Percentiles rank a stretch among this genome's conserved stretches.
Conservation (phyloP, 2,329 filamentous ascomycete species). For the Pestalotiopsis fici region DNA sequence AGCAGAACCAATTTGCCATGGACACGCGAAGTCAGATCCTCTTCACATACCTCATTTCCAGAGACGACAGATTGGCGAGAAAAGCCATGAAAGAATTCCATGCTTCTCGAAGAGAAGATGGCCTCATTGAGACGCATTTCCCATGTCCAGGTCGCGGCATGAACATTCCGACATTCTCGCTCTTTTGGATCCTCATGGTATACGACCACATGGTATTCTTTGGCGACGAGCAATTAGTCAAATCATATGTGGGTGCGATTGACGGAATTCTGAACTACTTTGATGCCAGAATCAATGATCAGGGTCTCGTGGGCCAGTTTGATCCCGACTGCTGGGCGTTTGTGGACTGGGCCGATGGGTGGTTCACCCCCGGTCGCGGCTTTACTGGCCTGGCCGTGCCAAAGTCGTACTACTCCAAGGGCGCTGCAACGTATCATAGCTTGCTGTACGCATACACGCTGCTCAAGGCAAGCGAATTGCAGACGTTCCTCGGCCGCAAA, state of each 20-base stretch:
- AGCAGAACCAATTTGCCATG: conserved; percentile 32
- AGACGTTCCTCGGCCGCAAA: conserved; percentile 9
- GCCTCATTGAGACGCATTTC: conserved; percentile 30
- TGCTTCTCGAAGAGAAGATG: conserved; percentile 24
- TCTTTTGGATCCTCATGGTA: conserved; percentile 32
- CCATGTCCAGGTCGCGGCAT: conserved; percentile 21
- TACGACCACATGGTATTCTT: conserved; percentile 31
- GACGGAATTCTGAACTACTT: conserved; percentile 14
- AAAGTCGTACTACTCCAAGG: conserved; percentile 12
- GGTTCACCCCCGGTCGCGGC: conserved; percentile 18
- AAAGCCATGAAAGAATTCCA: conserved; percentile 33
- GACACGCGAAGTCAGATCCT: conserved; percentile 25
- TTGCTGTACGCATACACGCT: conserved; percentile 14
- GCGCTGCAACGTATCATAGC: conserved; percentile 17
- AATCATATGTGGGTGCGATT: conserved; percentile 6
- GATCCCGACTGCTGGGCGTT: conserved; percentile 31
- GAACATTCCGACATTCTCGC: conserved; percentile 32
- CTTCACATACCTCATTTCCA: conserved; percentile 32
- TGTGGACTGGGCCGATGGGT: conserved; percentile 34
- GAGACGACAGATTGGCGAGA: conserved; percentile 31
- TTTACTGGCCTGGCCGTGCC: conserved; percentile 10
- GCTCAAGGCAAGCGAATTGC: conserved; percentile 11
- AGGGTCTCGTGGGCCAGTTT: conserved; percentile 19
- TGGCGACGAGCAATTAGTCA: conserved; percentile 20
- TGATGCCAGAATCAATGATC: conserved; percentile 8